Percentiles rank a stretch among this genome's conserved stretches.
These are phyloP conservation scores for Pythium sukuiense DNA, from an alignment of 352 stramenopile genomes.

Conservation along the genomic window DNA sequence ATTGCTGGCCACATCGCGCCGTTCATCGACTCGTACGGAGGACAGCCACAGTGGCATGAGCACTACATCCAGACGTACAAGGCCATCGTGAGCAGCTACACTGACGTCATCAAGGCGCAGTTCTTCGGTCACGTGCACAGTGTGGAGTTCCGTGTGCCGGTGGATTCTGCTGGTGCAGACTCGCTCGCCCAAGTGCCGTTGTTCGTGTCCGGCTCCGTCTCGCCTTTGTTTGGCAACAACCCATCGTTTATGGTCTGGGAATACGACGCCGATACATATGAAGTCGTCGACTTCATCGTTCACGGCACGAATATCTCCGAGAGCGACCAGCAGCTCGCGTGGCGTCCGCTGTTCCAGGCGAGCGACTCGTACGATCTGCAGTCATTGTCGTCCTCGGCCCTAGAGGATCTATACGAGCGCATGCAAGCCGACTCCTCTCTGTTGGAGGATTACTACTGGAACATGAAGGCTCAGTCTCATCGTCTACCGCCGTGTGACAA, in stretches of 20 bases:
- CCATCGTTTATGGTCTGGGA: slow-evolving; percentile 91
- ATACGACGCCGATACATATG: slow-evolving; percentile 59
- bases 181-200: slow-evolving; percentile 54
- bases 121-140: slow-evolving; percentile 93
- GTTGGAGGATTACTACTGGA: slow-evolving; percentile 75
- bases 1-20: slow-evolving; percentile 91
- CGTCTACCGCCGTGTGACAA: slow-evolving; percentile 42
- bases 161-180: slow-evolving; percentile 22
- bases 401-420: slow-evolving; percentile 49
- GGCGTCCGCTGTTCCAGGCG: slow-evolving; percentile 55
- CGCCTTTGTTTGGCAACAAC: slow-evolving; percentile 90
- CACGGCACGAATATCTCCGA: slow-evolving; percentile 75
- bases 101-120: slow-evolving; percentile 74
- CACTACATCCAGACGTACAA: slow-evolving; percentile 86
- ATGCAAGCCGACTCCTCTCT: slow-evolving; percentile 51
- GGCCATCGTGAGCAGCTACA: slow-evolving; percentile 59
- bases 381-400: slow-evolving; percentile 40
- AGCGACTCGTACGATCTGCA: slow-evolving; percentile 58
- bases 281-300: slow-evolving; percentile 72
- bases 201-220: slow-evolving; percentile 81
- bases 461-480: slow-evolving; percentile 80
- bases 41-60: slow-evolving; percentile 82
- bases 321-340: slow-evolving; percentile 36
- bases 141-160: slow-evolving; percentile 85
- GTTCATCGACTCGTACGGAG: slow-evolving; percentile 84